Evolutionary conservation across 164 flowering plant genomes (phyloP).

Genomic region (Tinospora cordifolia): DNA sequence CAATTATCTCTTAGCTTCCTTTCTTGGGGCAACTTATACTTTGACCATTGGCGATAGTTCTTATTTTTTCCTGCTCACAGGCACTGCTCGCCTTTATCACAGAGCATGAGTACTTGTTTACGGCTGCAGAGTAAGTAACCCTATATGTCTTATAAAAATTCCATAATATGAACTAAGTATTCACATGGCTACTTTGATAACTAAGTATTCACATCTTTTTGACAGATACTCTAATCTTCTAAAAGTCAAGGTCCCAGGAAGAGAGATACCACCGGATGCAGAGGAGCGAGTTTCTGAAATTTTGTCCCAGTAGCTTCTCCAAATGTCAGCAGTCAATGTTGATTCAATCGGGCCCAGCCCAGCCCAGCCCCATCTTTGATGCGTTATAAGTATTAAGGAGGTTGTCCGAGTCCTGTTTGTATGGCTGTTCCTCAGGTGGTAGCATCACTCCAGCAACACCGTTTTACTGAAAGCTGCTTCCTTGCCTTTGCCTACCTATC

Average conservation of each 20-base stretch:
- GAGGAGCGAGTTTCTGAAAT: constrained; percentile 58
- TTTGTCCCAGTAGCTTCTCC: constrained; percentile 32
- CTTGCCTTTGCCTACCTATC: not conserved
- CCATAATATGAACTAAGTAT: not conserved
- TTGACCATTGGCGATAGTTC: not conserved
- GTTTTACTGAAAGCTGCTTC: not conserved
- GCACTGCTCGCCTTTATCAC: constrained; percentile 85
- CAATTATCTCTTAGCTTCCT: not conserved
- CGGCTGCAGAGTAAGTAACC: constrained; percentile 68
- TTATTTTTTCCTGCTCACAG: constrained; percentile 32
- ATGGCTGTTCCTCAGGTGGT: not conserved
- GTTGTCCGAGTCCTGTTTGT: not conserved
- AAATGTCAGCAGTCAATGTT: not conserved
- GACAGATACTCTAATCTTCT: constrained; percentile 76
- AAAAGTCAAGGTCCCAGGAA: constrained; percentile 86
- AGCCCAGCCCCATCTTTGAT: not conserved
- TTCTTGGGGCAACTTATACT: not conserved
- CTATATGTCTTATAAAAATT: not conserved
- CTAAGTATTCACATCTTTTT: constrained; percentile 7
- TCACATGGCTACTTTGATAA: not conserved
- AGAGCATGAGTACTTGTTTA: constrained; percentile 73
- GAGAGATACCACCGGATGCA: constrained; percentile 82
- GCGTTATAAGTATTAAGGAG: not conserved
- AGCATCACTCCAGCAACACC: not conserved
- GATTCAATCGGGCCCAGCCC: not conserved